A percentile compares a stretch with the other conserved stretches of the same genome.
Conservation (phyloP, 2,329 filamentous ascomycete species). For the Epichloe festucae region DNA sequence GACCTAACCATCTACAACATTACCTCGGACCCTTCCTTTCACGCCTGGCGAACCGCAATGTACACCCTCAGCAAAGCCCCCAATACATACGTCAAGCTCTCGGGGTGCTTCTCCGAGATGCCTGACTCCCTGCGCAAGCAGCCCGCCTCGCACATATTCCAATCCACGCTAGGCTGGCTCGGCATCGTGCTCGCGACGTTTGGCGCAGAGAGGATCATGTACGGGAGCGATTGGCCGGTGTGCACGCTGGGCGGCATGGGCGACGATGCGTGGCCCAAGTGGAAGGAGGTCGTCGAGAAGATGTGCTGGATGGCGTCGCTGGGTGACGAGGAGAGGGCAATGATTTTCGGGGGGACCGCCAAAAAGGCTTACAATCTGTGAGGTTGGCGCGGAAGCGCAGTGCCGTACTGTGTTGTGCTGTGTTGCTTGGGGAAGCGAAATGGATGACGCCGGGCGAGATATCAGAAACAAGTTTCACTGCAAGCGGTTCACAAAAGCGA, state of each 20-base stretch:
- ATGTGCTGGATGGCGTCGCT: slow-evolving; percentile 52
- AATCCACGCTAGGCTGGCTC: slow-evolving; percentile 56
- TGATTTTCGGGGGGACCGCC: slow-evolving; percentile 65
- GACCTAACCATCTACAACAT: slow-evolving; percentile 52
- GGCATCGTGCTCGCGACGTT: slow-evolving; percentile 61
- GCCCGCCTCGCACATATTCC: slow-evolving; percentile 44
- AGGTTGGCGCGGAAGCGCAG: neutral
- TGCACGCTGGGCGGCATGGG: slow-evolving; percentile 48
- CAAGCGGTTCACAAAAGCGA: no score
- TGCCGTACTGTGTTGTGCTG: no score
- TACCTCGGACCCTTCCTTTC: slow-evolving; percentile 43
- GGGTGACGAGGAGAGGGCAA: slow-evolving; percentile 44
- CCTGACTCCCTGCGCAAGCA: slow-evolving; percentile 37
- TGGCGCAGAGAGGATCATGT: slow-evolving; percentile 64
- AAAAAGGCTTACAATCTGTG: slow-evolving; percentile 52
- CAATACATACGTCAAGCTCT: slow-evolving; percentile 81
- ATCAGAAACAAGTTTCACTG: no score
- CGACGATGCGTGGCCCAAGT: slow-evolving; percentile 57
- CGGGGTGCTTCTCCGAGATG: slow-evolving; percentile 73
- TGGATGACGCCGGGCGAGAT: neutral
- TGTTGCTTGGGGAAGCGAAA: no score
- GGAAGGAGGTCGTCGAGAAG: slow-evolving; percentile 57
- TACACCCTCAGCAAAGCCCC: slow-evolving; percentile 50
- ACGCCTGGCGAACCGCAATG: slow-evolving; percentile 58
- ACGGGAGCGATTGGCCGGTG: slow-evolving; percentile 88